Conservation (phyloP, 2,329 filamentous ascomycete genomes). For the Didymella lethalis region DNA sequence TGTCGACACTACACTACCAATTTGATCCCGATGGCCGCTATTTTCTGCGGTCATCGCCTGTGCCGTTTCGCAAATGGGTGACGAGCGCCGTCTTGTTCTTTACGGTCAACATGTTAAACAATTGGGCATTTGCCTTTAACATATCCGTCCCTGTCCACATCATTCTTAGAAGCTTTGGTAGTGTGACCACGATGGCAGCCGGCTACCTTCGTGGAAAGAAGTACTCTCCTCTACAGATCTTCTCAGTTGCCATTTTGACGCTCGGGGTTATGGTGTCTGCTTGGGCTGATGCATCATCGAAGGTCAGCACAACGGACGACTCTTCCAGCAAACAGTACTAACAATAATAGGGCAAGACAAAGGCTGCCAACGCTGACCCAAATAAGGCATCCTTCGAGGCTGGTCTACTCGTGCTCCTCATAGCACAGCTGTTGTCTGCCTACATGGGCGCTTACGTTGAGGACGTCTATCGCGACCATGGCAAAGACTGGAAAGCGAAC, state of each 20-base stretch:
- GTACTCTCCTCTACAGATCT: slow-evolving; percentile 80
- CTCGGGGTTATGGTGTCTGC: slow-evolving; percentile 86
- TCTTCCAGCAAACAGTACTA: neutral
- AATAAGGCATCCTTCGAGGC: slow-evolving; percentile 63
- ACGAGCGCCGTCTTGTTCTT: slow-evolving; percentile 92
- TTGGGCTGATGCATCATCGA: slow-evolving; percentile 85
- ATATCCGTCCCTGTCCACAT: slow-evolving; percentile 98
- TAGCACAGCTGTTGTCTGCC: slow-evolving; percentile 89
- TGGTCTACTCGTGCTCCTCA: slow-evolving; percentile 81
- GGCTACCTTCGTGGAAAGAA: slow-evolving; percentile 85
- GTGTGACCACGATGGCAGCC: slow-evolving; percentile 93
- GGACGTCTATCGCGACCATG: slow-evolving; percentile 83
- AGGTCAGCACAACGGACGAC: slow-evolving; percentile 63
- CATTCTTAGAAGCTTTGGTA: slow-evolving; percentile 92
- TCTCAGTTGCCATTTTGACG: slow-evolving; percentile 84
- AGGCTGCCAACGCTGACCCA: slow-evolving; percentile 50
- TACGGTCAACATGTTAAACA: slow-evolving; percentile 93
- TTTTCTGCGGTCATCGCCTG: slow-evolving; percentile 77
- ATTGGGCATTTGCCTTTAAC: slow-evolving; percentile 95
- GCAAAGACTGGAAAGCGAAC: slow-evolving; percentile 92
- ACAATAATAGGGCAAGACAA: slow-evolving; percentile 52
- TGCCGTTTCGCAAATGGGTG: slow-evolving; percentile 85
- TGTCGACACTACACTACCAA: slow-evolving; percentile 60
- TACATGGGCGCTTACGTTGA: slow-evolving; percentile 97
- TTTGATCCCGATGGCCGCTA: slow-evolving; percentile 66